Evolutionary conservation across 2,329 filamentous ascomycete genomes (phyloP).

Genomic region (Claviceps digitariae): DNA sequence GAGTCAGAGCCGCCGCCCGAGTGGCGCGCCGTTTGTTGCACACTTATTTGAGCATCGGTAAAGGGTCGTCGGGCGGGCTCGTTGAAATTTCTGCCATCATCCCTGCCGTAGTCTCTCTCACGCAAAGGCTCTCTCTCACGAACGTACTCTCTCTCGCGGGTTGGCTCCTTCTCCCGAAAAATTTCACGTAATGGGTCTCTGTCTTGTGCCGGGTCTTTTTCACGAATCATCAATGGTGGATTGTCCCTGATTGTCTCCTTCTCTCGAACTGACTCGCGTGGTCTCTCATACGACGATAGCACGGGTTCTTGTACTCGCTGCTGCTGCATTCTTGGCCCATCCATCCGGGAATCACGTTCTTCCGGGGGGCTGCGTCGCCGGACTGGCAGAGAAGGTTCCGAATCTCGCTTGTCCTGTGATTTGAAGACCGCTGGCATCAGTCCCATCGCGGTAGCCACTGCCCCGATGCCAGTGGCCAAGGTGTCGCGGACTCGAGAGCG

Average conservation of each 20-base stretch:
- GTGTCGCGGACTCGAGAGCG: constrained; percentile 34
- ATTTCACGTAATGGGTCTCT: constrained; percentile 1
- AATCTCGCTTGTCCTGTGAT: constrained; percentile 23
- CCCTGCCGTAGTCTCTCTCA: constrained; percentile 25
- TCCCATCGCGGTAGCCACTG: constrained; percentile 35
- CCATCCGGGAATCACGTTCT: constrained; percentile 12
- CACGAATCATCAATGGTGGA: constrained; percentile 1
- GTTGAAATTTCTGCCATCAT: constrained; percentile 3
- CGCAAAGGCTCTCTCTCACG: constrained; percentile 14
- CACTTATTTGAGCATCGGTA: constrained; percentile 6
- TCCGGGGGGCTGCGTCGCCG: constrained; percentile 20
- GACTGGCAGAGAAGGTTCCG: constrained; percentile 15
- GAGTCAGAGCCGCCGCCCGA: constrained; percentile 28
- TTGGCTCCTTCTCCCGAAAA: constrained; percentile 4
- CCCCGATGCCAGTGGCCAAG: constrained; percentile 31
- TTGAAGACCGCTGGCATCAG: constrained; percentile 25
- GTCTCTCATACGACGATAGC: constrained; percentile 5
- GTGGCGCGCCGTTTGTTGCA: constrained; percentile 21
- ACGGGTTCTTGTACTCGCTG: constrained; percentile 9
- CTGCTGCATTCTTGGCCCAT: constrained; percentile 6
- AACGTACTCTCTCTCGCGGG: constrained; percentile 2
- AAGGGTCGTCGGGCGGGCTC: constrained; percentile 13
- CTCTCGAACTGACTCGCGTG: neutral
- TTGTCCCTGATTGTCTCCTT: constrained; percentile 1
- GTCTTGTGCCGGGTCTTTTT: neutral